Evolutionary conservation across 139 green algal genomes (phyloP), one percentile per base, ranked within the genome.

Genomic region (Yamagishiella unicocca): DNA sequence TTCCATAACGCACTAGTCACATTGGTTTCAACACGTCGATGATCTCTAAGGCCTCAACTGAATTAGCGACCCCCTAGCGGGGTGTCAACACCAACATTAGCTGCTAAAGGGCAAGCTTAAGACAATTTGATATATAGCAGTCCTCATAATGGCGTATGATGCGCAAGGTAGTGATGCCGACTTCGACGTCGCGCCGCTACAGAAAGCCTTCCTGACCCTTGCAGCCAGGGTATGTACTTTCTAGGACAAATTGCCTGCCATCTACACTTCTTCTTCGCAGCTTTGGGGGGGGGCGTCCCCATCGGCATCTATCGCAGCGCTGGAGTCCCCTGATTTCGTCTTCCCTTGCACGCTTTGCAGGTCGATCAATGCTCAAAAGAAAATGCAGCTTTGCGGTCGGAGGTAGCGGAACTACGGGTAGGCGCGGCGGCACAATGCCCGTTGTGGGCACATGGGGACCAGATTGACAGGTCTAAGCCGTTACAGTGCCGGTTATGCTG

Each of bases 361-460:
- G 87, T 93, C 7, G 90, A 93, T 21, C 42, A 86, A 62, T 88
- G 84, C 19, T 42, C 79, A 42, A 82, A 79, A 29, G 90, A 93
- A 6, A 93, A 93, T 68, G 83, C 58, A 9, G 73, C 19, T 2
- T 58, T 93, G 2, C 74, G 67, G 9, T 77, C 84, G 40, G 87
- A 93, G 46, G 2, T 93, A 1, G 35, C 82, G 38, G 85, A 88
- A 24, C 46, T 93, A 8, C 88, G 88, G 90, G 90, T 91, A 38
- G 0, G 61, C 35, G 38, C 4, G 17, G n/a, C n/a, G n/a, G n/a
- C n/a, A n/a, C n/a, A n/a, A n/a, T n/a, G n/a, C n/a, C n/a, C n/a
- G n/a, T n/a, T n/a, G n/a, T n/a, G n/a, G n/a, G n/a, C n/a, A n/a
- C n/a, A n/a, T n/a, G n/a, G n/a, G n/a, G n/a, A n/a, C n/a, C n/a